Base-by-base conservation (phyloP, 805 yeast species). In the Sungouiozyma ichnusensis region DNA sequence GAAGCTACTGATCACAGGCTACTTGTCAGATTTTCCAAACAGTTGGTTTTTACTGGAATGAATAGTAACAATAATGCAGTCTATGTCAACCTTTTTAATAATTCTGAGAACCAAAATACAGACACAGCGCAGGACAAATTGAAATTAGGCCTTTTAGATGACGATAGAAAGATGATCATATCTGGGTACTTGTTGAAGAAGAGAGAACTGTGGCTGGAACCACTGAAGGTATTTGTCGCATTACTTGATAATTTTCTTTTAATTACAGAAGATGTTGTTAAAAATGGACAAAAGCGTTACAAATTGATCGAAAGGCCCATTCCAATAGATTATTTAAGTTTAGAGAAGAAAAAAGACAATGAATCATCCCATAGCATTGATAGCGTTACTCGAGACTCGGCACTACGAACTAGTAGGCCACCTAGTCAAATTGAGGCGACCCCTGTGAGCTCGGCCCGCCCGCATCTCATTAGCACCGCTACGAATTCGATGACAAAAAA, bases 191-290 rank as follows among this genome's bases (percentile, higher is more conserved):
- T 82, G 15, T 51, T 65, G 2, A 68, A 81, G 42, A 76, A 79
- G 44, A 77, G 85, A 13, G 92, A 81, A 38, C 64, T 77, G 51
- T 74, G 78, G 66, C 64, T 78, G 24, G 80, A 79, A 33, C 69
- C 82, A 33, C 63, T 67, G 6, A 65, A 71, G 0, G 61, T 67
- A 1, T 68, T 74, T 48, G 51, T 82, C 18, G 74, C 84, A 16
- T 61, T 85, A 20, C 61, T 85, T 40, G 94, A 85, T 54, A 83
- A 85, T 52, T 83, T 70, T 50, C 60, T 85, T 36, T 54, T 85
- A 27, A 71, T 85, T 1, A 79, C 85, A 1, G 80, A 85, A 34
- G 69, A 68, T 37, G 58, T 72, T 2, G 65, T 66, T 7, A 72
- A 69, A 36, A 72, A 65, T 7, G 46, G 57, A 9, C 50, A 50